These are phyloP conservation scores for Ganoderma sp. DNA, from an alignment of 1,284 basidiomycete genomes.

Conservation along the genomic window DNA sequence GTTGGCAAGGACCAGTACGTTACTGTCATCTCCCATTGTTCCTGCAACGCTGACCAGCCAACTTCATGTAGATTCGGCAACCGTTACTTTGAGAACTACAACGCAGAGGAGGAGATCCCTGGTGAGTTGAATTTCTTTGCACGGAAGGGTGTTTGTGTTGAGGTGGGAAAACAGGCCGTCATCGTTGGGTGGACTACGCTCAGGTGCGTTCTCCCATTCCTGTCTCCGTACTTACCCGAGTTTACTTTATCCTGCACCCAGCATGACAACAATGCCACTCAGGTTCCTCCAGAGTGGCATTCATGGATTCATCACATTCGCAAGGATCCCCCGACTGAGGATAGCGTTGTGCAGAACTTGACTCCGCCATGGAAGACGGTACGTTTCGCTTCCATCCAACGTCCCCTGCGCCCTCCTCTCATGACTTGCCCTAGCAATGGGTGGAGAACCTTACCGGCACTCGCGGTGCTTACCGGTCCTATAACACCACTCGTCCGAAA, in stretches of 20 bases:
- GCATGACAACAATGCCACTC: constrained; percentile 88
- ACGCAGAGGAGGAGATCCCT: constrained; percentile 84
- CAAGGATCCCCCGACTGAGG: constrained; percentile 76
- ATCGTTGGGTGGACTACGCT: constrained; percentile 91
- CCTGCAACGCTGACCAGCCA: constrained; percentile 3
- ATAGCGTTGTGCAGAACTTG: constrained; percentile 69
- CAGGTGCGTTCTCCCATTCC: constrained; percentile 57
- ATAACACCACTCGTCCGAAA: constrained; percentile 87
- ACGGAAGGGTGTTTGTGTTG: background rate
- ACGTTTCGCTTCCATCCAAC: constrained; percentile 42
- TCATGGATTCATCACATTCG: constrained; percentile 94
- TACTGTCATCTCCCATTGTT: background rate
- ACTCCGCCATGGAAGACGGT: constrained; percentile 86
- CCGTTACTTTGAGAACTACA: constrained; percentile 89
- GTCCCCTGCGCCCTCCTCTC: constrained; percentile 8
- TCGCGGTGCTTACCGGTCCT: constrained; percentile 84
- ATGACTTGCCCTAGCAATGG: constrained; percentile 61
- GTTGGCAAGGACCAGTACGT: constrained; percentile 85
- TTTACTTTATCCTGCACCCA: constrained; percentile 37
- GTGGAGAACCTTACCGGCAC: constrained; percentile 91
- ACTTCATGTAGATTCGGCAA: constrained; percentile 77
- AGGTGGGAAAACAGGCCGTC: constrained; percentile 68
- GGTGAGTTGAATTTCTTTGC: constrained; percentile 52
- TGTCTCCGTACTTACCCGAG: background rate
- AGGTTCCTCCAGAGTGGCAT: constrained; percentile 95